Conservation (phyloP, 192 early-diverging fungal species). For the Chytriomyces sp. region DNA sequence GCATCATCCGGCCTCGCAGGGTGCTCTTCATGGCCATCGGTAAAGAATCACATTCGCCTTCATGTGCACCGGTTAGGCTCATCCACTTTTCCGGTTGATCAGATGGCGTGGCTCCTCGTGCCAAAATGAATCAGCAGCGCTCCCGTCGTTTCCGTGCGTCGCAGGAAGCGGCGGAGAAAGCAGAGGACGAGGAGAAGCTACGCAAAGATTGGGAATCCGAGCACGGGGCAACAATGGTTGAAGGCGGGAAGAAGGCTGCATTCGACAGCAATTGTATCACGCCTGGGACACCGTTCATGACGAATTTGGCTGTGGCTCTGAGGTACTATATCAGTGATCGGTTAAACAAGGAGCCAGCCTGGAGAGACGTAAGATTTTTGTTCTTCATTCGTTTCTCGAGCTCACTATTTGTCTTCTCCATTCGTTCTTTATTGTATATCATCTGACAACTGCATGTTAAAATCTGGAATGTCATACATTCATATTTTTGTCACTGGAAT, state of each 20-base stretch:
- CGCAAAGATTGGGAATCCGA: constrained; percentile 50
- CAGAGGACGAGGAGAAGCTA: constrained; percentile 55
- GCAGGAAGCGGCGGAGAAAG: constrained; percentile 73
- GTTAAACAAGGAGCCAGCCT: constrained; percentile 84
- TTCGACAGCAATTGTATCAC: constrained; percentile 99
- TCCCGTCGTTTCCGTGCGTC: constrained; percentile 95
- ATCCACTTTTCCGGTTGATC: neutral
- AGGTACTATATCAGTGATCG: constrained; percentile 91
- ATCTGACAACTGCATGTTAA: no score
- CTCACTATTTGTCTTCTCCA: neutral
- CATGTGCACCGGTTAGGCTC: neutral
- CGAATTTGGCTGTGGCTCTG: constrained; percentile 78
- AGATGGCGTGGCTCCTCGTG: constrained; percentile 94
- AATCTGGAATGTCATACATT: no score
- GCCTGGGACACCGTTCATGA: constrained; percentile 97
- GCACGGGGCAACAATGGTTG: constrained; percentile 23
- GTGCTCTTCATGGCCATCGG: constrained; percentile 97
- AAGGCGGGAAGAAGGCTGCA: constrained; percentile 60
- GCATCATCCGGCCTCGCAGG: constrained; percentile 90
- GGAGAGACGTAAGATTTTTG: constrained; percentile 66
- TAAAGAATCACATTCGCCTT: constrained; percentile 37
- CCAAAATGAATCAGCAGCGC: constrained; percentile 99
- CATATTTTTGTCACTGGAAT: no score
- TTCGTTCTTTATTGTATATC: no score
- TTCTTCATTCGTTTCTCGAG: neutral